phyloP scores from a whole-genome alignment of 2,329 filamentous ascomycete genomes.

The Verticillium dahliae region DNA sequence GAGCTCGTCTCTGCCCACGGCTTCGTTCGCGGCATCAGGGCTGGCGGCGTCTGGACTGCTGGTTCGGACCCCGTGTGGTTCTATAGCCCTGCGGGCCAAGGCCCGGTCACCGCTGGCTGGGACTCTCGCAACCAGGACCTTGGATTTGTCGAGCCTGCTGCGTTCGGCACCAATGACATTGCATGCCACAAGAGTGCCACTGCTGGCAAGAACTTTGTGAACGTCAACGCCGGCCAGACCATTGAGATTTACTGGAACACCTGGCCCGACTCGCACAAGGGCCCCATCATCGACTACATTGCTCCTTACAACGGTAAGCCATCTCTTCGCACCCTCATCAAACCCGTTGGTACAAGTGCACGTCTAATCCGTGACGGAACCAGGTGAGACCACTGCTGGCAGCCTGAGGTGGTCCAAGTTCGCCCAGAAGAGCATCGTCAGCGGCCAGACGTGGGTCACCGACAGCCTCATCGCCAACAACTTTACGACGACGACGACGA shows the following conservation, averaged over 20 bases:
- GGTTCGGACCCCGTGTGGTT: conserved; percentile 32
- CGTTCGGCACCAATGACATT: conserved; percentile 25
- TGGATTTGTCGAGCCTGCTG: conserved; percentile 31
- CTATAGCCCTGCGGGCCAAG: conserved; percentile 13
- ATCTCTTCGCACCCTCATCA: neutral
- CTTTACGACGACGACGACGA: conserved; percentile 37
- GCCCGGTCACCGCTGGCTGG: conserved; percentile 8
- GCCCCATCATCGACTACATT: conserved; percentile 32
- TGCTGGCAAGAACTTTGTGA: conserved; percentile 20
- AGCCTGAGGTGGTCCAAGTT: neutral
- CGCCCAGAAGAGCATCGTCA: conserved; percentile 18
- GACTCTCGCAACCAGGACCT: conserved; percentile 14
- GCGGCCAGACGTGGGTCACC: conserved; percentile 52
- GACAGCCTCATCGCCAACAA: conserved; percentile 43
- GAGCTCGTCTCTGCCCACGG: conserved; percentile 19
- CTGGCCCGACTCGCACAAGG: conserved; percentile 22
- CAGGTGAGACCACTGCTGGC: neutral
- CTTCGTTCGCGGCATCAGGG: conserved; percentile 21
- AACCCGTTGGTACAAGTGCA: neutral
- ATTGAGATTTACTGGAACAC: conserved; percentile 19
- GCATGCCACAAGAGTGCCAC: conserved; percentile 29
- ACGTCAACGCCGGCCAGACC: conserved; percentile 14
- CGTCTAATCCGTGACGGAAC: neutral
- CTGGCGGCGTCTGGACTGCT: conserved; percentile 23
- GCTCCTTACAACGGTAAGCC: conserved; percentile 33